Evolutionary conservation across 768 basidiomycete genomes (phyloP).

Genomic region (Crucibulum laeve): DNA sequence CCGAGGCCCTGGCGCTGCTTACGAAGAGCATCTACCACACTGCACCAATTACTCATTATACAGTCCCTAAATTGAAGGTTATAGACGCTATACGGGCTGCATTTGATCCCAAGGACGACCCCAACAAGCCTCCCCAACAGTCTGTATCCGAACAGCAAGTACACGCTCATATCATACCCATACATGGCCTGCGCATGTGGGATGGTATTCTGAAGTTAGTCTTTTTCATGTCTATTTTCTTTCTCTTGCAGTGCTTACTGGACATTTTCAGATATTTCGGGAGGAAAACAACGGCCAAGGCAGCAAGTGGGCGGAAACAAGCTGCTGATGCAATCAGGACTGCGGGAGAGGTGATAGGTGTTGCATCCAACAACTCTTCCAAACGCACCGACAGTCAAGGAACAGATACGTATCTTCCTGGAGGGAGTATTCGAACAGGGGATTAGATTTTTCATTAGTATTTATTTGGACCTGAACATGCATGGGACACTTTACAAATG

Average conservation of each 20-base stretch:
- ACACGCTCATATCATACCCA: constrained; percentile 29
- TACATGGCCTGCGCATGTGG: constrained; percentile 57
- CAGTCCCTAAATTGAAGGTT: constrained; percentile 41
- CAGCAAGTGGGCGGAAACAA: neutral
- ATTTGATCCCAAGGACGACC: constrained; percentile 46
- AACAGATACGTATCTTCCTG: neutral
- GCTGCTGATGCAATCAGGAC: constrained; percentile 24
- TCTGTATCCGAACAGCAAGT: constrained; percentile 57
- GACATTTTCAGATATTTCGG: constrained; percentile 36
- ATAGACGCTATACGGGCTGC: constrained; percentile 43
- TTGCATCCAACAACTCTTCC: neutral
- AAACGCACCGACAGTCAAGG: no score
- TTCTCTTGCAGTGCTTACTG: constrained; percentile 3
- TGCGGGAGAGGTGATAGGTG: constrained; percentile 13
- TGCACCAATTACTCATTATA: constrained; percentile 48
- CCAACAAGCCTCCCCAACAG: constrained; percentile 42
- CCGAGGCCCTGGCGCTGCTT: constrained; percentile 48
- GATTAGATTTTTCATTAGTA: no score
- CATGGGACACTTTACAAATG: no score
- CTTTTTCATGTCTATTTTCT: neutral
- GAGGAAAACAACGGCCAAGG: constrained; percentile 35
- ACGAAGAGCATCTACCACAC: constrained; percentile 55
- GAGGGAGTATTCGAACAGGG: no score
- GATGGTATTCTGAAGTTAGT: constrained; percentile 44
- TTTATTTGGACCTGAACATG: no score